Base-by-base conservation (phyloP, 2,329 filamentous ascomycete genomes). In the Elsinoe ampelina region DNA sequence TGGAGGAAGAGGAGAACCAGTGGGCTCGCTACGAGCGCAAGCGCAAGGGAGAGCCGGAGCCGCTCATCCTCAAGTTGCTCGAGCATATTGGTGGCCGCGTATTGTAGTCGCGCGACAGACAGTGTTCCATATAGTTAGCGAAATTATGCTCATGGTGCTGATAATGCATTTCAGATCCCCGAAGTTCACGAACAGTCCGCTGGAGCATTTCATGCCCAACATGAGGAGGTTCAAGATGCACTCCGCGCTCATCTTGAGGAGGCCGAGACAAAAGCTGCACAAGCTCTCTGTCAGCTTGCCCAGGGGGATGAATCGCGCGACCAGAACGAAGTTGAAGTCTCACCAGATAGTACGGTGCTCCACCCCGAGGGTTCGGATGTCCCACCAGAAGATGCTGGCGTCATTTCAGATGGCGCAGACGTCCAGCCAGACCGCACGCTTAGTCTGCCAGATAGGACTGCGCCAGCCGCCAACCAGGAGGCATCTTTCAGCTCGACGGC, bases 11-110 rank as follows among this genome's bases (percentile, higher is more conserved):
- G 22, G 42, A 56, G 54, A 12, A 35, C 11, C 17, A n/a, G 19
- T 56, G 54, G 54, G 54, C 48, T 36, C 48, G 48, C 32, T 39
- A 13, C 26, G 48, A 52, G 48, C 48, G 48, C n/a, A n/a, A 39
- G 48, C 48, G 34, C 19, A 52, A 26, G 19, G 48, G 48, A 10
- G 48, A 52, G 35, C n/a, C 11, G 7, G 48, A 52, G 15, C 48
- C 48, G 11, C 10, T 22, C 2, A n/a, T 52, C 13, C 45, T 32
- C 32, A 30, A 30, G 7, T 30, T 30, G 26, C 26, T 30, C 26
- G 26, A 30, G 26, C 26, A 30, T 7, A 5, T 30, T 8, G 7
- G 26, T 30, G 26, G 26, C 26, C 26, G 26, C 7, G 26, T 3
- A 7, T 17, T 13, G 34, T 34, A 45, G n/a, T 13, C 39, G 48